phyloP scores from a whole-genome alignment of 2,329 filamentous ascomycete species.

The Biscogniauxia sp. region DNA sequence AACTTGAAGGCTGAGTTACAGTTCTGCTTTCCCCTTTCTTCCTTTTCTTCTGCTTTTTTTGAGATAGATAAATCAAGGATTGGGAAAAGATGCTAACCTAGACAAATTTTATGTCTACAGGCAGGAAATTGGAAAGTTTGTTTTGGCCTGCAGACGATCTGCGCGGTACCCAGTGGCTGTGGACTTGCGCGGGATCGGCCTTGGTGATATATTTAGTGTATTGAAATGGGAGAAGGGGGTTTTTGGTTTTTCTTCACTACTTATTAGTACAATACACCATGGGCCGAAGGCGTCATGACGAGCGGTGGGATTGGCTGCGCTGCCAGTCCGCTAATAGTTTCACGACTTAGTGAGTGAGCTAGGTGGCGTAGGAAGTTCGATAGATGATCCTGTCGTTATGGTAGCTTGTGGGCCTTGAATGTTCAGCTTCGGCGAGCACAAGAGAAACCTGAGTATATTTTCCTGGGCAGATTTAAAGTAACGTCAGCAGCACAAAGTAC shows the following conservation, averaged over 20 bases:
- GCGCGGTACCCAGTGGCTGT: not conserved
- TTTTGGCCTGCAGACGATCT: not conserved
- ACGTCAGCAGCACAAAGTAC: no score
- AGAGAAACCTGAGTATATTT: no score
- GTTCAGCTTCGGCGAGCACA: no score
- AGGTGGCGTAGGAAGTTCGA: not conserved
- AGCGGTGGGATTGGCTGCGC: not conserved
- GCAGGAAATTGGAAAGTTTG: not conserved
- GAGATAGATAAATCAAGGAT: no score
- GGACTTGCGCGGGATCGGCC: not conserved
- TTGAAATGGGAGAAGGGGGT: not conserved
- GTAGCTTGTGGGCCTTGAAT: not conserved
- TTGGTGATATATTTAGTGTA: not conserved
- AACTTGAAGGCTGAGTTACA: no score
- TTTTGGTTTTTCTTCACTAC: not conserved
- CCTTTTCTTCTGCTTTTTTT: no score
- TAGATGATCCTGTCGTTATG: not conserved
- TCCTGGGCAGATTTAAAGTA: no score
- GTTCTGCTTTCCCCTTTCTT: no score
- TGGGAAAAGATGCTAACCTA: not conserved
- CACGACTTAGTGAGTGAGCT: not conserved
- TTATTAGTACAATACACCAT: not conserved
- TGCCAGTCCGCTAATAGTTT: not conserved
- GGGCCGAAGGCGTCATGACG: no score
- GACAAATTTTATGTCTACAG: not conserved